Evolutionary conservation across 345 rosid species (phyloP).

Genomic region (Salix udensis): DNA sequence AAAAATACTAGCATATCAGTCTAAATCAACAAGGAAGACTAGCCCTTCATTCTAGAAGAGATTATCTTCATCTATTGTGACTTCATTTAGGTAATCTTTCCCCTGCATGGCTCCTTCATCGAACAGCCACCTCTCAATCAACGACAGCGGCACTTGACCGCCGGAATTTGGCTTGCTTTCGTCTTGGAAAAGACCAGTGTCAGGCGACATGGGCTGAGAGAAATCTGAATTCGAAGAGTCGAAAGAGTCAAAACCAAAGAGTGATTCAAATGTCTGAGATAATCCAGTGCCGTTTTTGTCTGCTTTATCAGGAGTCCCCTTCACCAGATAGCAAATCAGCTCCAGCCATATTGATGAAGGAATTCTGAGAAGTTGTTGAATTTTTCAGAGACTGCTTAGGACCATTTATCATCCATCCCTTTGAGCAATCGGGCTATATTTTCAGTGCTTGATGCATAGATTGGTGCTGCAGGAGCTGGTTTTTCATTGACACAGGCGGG

Average conservation of each 20-base stretch:
- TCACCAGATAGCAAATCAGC: conserved; percentile 31
- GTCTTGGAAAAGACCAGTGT: conserved; percentile 40
- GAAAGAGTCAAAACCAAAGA: conserved; percentile 42
- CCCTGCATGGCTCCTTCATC: conserved; percentile 51
- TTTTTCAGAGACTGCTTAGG: conserved; percentile 25
- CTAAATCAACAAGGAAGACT: not conserved
- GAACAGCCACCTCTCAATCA: conserved; percentile 69
- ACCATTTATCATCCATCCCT: conserved; percentile 53
- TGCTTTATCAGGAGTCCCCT: conserved; percentile 28
- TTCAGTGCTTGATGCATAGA: conserved; percentile 63
- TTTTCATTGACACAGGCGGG: conserved; percentile 11
- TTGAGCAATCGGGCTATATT: conserved; percentile 65
- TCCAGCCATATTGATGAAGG: conserved; percentile 15
- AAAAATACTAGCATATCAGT: conserved; percentile 11
- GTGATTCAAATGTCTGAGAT: conserved; percentile 41
- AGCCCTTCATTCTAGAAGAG: conserved; percentile 1
- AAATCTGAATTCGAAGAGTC: conserved; percentile 46
- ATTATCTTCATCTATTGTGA: conserved; percentile 37
- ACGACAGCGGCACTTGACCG: conserved; percentile 40
- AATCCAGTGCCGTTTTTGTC: conserved; percentile 21
- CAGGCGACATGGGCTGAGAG: conserved; percentile 41
- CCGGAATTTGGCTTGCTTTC: conserved; percentile 41
- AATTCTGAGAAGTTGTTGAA: conserved; percentile 28
- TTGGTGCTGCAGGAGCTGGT: conserved; percentile 14
- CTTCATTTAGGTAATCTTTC: conserved; percentile 42